Evolutionary conservation across 805 yeast genomes (phyloP).

Genomic region (Pichia exigua): DNA sequence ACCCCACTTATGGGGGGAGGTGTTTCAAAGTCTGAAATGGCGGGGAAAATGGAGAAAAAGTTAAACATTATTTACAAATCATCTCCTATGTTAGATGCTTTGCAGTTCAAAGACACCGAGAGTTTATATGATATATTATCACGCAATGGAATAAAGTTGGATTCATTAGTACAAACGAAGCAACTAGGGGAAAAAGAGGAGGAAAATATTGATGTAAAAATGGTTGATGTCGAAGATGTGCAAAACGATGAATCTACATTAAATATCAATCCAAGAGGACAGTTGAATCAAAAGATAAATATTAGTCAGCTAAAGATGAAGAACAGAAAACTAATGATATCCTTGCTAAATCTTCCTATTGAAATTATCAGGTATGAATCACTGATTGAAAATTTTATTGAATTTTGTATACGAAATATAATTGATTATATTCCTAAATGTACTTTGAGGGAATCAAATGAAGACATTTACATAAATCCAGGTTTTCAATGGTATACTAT

Average conservation of each 20-base stretch:
- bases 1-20: background rate
- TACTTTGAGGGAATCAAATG: background rate
- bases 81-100: background rate
- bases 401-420: constrained; percentile 1
- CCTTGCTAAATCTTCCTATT: constrained; percentile 16
- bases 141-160: background rate
- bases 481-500: constrained; percentile 5
- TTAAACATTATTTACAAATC: background rate
- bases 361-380: constrained; percentile 10
- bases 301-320: constrained; percentile 8
- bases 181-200: background rate
- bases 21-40: background rate
- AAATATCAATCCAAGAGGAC: background rate
- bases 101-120: background rate
- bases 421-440: background rate
- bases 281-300: background rate
- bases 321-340: constrained; percentile 10
- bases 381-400: constrained; percentile 18
- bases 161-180: background rate
- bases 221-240: background rate
- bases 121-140: background rate
- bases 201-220: background rate
- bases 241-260: background rate
- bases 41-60: background rate
- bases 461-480: background rate